phyloP scores from a whole-genome alignment of 1,139 yeast species.

The Geotrichum restrictum region DNA sequence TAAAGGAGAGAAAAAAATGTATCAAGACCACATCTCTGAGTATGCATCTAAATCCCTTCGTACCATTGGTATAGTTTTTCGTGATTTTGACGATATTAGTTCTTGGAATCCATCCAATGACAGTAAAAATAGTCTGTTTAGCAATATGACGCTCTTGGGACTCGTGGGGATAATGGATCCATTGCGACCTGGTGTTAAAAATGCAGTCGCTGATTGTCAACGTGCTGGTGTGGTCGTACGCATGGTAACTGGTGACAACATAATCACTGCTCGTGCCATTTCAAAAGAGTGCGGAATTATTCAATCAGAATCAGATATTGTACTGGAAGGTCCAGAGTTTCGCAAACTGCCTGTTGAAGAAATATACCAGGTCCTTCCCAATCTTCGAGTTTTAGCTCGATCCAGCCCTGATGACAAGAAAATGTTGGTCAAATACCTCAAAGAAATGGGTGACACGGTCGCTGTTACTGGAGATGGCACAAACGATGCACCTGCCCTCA shows the following conservation, averaged over 20 bases:
- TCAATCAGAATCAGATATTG: constrained; percentile 48
- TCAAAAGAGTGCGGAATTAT: constrained; percentile 82
- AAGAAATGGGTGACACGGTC: constrained; percentile 40
- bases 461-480: constrained; percentile 53
- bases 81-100: constrained; percentile 50
- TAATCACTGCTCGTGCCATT: constrained; percentile 85
- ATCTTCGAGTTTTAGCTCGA: constrained; percentile 79
- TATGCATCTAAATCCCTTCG: constrained; percentile 77
- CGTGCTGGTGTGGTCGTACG: constrained; percentile 90
- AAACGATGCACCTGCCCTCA: constrained; percentile 49
- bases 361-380: constrained; percentile 61
- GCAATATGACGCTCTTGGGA: constrained; percentile 44
- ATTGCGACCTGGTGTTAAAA: constrained; percentile 80
- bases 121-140: constrained; percentile 27
- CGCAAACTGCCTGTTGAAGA: constrained; percentile 61
- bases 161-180: constrained; percentile 95
- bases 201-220: constrained; percentile 80
- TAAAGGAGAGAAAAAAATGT: constrained; percentile 34
- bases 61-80: constrained; percentile 80
- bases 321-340: constrained; percentile 92
- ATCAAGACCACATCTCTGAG: constrained; percentile 50
- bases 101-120: constrained; percentile 67
- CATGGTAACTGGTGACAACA: constrained; percentile 97
- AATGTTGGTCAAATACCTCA: constrained; percentile 48
- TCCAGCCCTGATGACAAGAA: constrained; percentile 83